Conservation (phyloP, 345 rosid species). For the Aegle marmelos region DNA sequence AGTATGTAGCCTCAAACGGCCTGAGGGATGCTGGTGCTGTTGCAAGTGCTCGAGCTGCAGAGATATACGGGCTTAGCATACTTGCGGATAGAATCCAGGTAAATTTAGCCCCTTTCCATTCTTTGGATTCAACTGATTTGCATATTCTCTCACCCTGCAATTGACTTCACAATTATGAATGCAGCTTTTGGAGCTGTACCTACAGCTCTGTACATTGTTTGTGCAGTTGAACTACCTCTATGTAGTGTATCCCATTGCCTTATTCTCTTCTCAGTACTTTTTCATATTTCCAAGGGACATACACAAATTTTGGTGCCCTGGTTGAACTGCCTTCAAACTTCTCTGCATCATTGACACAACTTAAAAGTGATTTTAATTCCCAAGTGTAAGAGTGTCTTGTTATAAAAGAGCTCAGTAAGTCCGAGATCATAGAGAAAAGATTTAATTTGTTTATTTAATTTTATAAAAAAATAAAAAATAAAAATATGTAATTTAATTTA, state of each 20-base stretch:
- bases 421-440: too few relatives aligned
- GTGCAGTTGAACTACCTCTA: background rate
- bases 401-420: too few relatives aligned
- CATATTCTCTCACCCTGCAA: background rate
- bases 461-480: too few relatives aligned
- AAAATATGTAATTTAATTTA: too few relatives aligned
- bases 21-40: slow-evolving; percentile 62
- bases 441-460: too few relatives aligned
- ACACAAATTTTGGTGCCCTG: background rate
- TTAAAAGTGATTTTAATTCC: too few relatives aligned
- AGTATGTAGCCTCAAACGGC: slow-evolving; percentile 47
- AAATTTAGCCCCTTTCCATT: slow-evolving; percentile 1
- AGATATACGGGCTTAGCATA: slow-evolving; percentile 66
- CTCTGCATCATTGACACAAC: too few relatives aligned
- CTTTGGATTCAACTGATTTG: background rate
- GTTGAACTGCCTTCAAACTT: background rate
- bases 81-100: slow-evolving; percentile 67
- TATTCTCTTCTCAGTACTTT: background rate
- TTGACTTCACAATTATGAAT: background rate
- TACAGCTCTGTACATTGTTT: background rate
- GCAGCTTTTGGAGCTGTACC: background rate
- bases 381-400: too few relatives aligned
- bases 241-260: background rate
- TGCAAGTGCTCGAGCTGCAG: slow-evolving; percentile 75
- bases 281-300: background rate